These are phyloP conservation scores for Typha latifolia DNA, from an alignment of 176 grass and related monocot genomes.

Conservation along the genomic window DNA sequence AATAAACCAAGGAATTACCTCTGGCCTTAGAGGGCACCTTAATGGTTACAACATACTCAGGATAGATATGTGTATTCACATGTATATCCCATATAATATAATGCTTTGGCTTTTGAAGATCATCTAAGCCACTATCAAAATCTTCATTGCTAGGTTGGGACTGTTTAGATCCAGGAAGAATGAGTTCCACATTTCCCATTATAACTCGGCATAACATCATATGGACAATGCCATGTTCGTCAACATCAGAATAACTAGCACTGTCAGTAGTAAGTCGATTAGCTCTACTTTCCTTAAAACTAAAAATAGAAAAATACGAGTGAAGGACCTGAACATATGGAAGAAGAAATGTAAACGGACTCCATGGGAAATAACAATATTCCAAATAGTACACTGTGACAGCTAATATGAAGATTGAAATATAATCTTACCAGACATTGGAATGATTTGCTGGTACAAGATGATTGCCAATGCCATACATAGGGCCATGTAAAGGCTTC, in stretches of 20 bases:
- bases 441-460: slow-evolving; percentile 70
- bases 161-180: slow-evolving; percentile 57
- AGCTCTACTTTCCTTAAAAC: neutral
- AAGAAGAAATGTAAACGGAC: too few species aligned
- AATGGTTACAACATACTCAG: slow-evolving; percentile 62
- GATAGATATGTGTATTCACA: slow-evolving; percentile 50
- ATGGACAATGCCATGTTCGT: slow-evolving; percentile 54
- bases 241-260: slow-evolving; percentile 39
- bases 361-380: too few species aligned
- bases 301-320: slow-evolving; percentile 4
- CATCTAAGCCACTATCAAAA: slow-evolving; percentile 66
- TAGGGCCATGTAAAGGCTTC: slow-evolving; percentile 25
- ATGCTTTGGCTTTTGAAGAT: slow-evolving; percentile 63
- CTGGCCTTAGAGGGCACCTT: slow-evolving; percentile 36
- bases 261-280: slow-evolving; percentile 21
- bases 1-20: slow-evolving; percentile 37
- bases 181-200: slow-evolving; percentile 71
- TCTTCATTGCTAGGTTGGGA: slow-evolving; percentile 45
- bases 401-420: slow-evolving; percentile 17
- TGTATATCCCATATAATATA: slow-evolving; percentile 66
- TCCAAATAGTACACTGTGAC: too few species aligned
- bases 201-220: slow-evolving; percentile 77
- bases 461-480: slow-evolving; percentile 60
- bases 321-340: neutral
- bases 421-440: slow-evolving; percentile 47